These are phyloP conservation scores for Neofusicoccum sp. DNA, from an alignment of 2,329 filamentous ascomycete species.

Conservation along the genomic window DNA sequence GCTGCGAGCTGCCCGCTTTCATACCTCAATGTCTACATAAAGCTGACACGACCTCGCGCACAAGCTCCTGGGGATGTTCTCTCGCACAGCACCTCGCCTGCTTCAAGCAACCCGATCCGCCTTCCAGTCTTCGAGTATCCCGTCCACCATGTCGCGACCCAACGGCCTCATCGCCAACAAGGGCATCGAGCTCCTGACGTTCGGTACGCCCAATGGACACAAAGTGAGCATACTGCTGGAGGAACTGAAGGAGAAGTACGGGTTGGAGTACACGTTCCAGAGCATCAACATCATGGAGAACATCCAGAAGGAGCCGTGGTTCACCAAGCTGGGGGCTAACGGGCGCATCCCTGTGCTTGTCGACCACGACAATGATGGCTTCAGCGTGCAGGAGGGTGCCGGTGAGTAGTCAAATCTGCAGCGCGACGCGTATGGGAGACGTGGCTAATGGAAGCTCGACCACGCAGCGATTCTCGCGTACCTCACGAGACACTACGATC, in stretches of 20 bases:
- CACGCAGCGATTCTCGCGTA: slow-evolving; percentile 40
- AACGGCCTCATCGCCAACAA: slow-evolving; percentile 58
- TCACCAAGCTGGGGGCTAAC: slow-evolving; percentile 61
- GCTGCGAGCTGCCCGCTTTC: neutral
- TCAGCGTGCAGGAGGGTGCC: slow-evolving; percentile 51
- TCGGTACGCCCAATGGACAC: slow-evolving; percentile 48
- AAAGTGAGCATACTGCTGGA: slow-evolving; percentile 63
- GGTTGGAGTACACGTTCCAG: slow-evolving; percentile 59
- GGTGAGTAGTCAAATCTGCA: slow-evolving; percentile 22
- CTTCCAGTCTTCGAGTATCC: neutral
- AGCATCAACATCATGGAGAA: slow-evolving; percentile 58
- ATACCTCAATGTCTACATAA: neutral
- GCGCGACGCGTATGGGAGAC: neutral
- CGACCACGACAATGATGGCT: slow-evolving; percentile 61
- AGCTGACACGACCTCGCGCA: neutral
- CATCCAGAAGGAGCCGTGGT: slow-evolving; percentile 68
- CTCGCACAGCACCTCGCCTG: slow-evolving; percentile 8
- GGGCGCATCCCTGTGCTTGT: slow-evolving; percentile 65
- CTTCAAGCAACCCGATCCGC: neutral
- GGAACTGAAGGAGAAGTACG: slow-evolving; percentile 65
- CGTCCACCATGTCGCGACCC: slow-evolving; percentile 2
- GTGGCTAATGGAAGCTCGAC: neutral
- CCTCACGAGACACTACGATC: slow-evolving; percentile 47
- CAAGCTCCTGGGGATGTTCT: neutral
- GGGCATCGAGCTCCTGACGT: slow-evolving; percentile 65